Evolutionary conservation across 257 asterid genomes (phyloP).

Genomic region (Primulina eburnea): DNA sequence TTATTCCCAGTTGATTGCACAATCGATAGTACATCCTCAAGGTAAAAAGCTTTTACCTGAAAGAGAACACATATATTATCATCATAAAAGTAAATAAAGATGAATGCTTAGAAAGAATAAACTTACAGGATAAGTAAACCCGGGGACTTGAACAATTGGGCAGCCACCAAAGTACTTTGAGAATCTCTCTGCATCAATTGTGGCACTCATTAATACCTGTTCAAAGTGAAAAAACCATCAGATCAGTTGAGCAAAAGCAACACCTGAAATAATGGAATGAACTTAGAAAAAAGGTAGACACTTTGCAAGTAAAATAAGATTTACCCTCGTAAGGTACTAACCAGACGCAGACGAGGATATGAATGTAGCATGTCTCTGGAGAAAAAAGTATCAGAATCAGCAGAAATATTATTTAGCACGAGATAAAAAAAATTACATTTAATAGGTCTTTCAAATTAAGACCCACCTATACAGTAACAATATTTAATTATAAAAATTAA

Average conservation of each 20-base stretch:
- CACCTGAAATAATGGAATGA: slow-evolving; percentile 9
- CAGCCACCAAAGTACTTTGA: slow-evolving; percentile 86
- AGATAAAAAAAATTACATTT: background rate
- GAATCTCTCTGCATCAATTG: slow-evolving; percentile 85
- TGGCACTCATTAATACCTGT: slow-evolving; percentile 96
- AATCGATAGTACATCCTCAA: slow-evolving; percentile 77
- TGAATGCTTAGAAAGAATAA: slow-evolving; percentile 9
- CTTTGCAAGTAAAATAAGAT: slow-evolving; percentile 16
- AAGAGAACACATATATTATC: slow-evolving; percentile 17
- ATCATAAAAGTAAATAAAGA: slow-evolving; percentile 12
- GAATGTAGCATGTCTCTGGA: slow-evolving; percentile 84
- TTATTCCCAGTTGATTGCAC: slow-evolving; percentile 46
- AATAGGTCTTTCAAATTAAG: background rate
- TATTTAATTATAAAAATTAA: slow-evolving; percentile 4
- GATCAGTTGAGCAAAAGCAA: slow-evolving; percentile 21
- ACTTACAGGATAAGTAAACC: slow-evolving; percentile 87
- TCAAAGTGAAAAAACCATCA: slow-evolving; percentile 28
- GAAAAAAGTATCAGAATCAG: slow-evolving; percentile 30
- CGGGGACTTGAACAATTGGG: slow-evolving; percentile 86
- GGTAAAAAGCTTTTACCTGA: slow-evolving; percentile 72
- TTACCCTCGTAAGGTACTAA: slow-evolving; percentile 32
- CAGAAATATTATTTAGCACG: slow-evolving; percentile 14
- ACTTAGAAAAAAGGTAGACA: slow-evolving; percentile 1
- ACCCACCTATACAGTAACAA: background rate
- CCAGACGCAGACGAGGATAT: slow-evolving; percentile 87